A percentile compares a stretch with the other conserved stretches of the same genome.
Conservation (phyloP, 2,329 filamentous ascomycete genomes). For the Pestalotiopsis sp. region DNA sequence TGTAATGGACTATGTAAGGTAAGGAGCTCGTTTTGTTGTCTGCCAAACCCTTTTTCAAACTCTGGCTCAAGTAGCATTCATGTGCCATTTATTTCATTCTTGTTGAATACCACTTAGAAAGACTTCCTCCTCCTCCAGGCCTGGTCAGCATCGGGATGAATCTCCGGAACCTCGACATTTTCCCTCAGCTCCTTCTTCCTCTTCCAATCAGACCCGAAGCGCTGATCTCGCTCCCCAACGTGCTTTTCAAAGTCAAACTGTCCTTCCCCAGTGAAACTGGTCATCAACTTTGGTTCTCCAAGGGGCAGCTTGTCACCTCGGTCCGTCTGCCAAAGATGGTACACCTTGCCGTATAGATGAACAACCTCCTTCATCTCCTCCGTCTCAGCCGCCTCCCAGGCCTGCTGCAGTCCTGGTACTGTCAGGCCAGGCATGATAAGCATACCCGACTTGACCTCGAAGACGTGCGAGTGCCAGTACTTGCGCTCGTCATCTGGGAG, state of each 20-base stretch:
- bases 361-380: constrained; percentile 79
- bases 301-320: constrained; percentile 63
- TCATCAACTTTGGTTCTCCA: constrained; percentile 58
- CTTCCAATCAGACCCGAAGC: constrained; percentile 48
- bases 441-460: constrained; percentile 79
- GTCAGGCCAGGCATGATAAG: constrained; percentile 72
- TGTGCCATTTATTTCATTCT: not conserved
- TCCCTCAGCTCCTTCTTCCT: constrained; percentile 47
- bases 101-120: not conserved
- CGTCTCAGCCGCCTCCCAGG: constrained; percentile 78
- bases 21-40: not conserved
- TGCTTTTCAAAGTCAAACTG: constrained; percentile 50
- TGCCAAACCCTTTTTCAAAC: not conserved
- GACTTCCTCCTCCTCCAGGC: constrained; percentile 22
- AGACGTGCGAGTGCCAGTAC: constrained; percentile 78
- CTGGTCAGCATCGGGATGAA: constrained; percentile 40
- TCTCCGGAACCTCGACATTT: constrained; percentile 40
- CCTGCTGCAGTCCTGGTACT: constrained; percentile 52
- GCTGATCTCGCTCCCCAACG: constrained; percentile 47
- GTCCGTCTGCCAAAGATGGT: constrained; percentile 87
- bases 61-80: not conserved
- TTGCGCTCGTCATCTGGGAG: constrained; percentile 69
- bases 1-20: not conserved
- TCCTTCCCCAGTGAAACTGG: constrained; percentile 50
- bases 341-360: constrained; percentile 79